These are phyloP conservation scores for Penicillium sp. DNA, from an alignment of 2,329 filamentous ascomycete genomes.

Conservation along the genomic window DNA sequence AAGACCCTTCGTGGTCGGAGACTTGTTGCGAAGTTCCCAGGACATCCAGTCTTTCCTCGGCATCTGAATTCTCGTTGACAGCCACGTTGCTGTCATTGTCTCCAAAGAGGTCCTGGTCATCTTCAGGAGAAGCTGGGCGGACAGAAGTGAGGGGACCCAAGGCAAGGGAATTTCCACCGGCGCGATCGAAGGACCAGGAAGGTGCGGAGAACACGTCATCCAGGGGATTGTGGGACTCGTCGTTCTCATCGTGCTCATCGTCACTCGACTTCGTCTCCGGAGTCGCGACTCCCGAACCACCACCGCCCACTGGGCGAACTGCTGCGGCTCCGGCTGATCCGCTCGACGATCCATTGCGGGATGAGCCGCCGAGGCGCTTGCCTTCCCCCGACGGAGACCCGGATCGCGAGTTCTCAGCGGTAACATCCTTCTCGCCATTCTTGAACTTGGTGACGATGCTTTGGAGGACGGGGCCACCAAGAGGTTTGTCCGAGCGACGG, in stretches of 20 bases:
- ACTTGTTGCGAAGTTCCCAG: constrained; percentile 20
- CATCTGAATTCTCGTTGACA: constrained; percentile 32
- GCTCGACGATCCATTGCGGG: constrained; percentile 87
- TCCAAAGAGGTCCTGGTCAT: constrained; percentile 31
- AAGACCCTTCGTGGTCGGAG: constrained; percentile 23
- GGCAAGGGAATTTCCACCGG: constrained; percentile 22
- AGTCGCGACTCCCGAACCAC: constrained; percentile 47
- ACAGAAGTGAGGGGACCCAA: constrained; percentile 23
- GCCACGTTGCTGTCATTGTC: constrained; percentile 38
- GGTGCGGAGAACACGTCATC: constrained; percentile 21
- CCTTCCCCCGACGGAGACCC: constrained; percentile 68
- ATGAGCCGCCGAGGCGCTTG: constrained; percentile 80
- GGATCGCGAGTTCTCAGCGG: constrained; percentile 41
- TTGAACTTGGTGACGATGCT: constrained; percentile 62
- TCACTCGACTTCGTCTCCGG: constrained; percentile 14
- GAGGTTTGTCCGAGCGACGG: constrained; percentile 66
- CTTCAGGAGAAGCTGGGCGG: constrained; percentile 19
- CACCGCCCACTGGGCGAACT: constrained; percentile 59
- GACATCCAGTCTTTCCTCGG: constrained; percentile 28
- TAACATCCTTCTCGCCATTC: constrained; percentile 43
- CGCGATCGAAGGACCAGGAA: constrained; percentile 36
- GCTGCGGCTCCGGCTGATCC: constrained; percentile 71
- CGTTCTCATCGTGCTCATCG: constrained; percentile 12
- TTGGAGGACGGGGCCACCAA: constrained; percentile 72
- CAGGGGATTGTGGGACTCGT: constrained; percentile 19